Evolutionary conservation across 2,329 filamentous ascomycete genomes (phyloP).

Genomic region (Trichothecium sympodiale): DNA sequence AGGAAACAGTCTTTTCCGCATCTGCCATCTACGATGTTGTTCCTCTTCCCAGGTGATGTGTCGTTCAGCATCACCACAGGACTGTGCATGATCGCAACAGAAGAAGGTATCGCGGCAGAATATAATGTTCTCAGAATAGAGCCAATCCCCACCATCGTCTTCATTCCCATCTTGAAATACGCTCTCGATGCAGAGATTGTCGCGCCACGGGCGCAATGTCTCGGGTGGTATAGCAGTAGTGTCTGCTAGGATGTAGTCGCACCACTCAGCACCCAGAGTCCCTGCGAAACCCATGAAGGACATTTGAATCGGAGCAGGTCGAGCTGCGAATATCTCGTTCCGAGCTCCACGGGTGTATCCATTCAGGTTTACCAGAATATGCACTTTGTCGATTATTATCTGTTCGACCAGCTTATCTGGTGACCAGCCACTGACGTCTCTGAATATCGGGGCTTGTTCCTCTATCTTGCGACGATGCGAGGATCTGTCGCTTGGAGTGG

Average conservation of each 20-base stretch:
- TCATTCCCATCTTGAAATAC: conserved; percentile 55
- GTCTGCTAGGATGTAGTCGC: conserved; percentile 91
- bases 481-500: conserved; percentile 81
- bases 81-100: conserved; percentile 93
- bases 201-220: conserved; percentile 69
- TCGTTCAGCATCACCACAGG: conserved; percentile 60
- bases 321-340: conserved; percentile 92
- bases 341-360: conserved; percentile 94
- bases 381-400: conserved; percentile 78
- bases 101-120: conserved; percentile 95
- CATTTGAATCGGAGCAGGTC: conserved; percentile 94
- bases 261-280: conserved; percentile 94
- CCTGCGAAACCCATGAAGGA: conserved; percentile 99
- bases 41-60: conserved; percentile 73
- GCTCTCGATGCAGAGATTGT: conserved; percentile 65
- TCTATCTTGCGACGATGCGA: conserved; percentile 88
- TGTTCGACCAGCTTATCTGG: conserved; percentile 75
- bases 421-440: conserved; percentile 78
- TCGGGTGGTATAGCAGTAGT: conserved; percentile 71
- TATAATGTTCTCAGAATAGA: conserved; percentile 94
- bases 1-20: conserved; percentile 90
- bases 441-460: conserved; percentile 79
- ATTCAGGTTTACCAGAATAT: conserved; percentile 95
- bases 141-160: conserved; percentile 65
- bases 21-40: conserved; percentile 71